A percentile compares a stretch with the other conserved stretches of the same genome.
Evolutionary conservation across 331 rosid genomes (phyloP).

Genomic region (Erythrophleum ivorense): DNA sequence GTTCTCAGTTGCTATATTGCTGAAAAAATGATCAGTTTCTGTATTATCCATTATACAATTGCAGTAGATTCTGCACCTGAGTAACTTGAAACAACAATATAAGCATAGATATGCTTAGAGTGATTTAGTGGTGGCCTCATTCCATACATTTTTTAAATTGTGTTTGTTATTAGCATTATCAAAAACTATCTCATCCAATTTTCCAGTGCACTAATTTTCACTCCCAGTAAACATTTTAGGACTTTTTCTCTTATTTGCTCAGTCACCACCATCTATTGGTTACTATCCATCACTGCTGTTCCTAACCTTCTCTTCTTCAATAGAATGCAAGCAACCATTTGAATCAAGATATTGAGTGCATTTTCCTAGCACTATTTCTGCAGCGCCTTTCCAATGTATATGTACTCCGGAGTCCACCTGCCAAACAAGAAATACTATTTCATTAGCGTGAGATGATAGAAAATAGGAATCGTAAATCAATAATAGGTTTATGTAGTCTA

Average conservation of each 20-base stretch:
- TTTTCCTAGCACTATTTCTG: conserved; percentile 79
- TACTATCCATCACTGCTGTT: neutral
- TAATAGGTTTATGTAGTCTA: conserved; percentile 16
- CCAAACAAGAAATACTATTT: conserved; percentile 34
- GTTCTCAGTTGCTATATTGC: conserved; percentile 18
- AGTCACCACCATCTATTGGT: too few species aligned
- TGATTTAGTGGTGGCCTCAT: conserved; percentile 28
- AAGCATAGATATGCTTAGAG: conserved; percentile 29
- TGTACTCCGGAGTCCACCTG: conserved; percentile 73
- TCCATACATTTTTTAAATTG: conserved; percentile 34
- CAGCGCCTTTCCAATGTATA: conserved; percentile 99
- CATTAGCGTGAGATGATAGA: conserved; percentile 18
- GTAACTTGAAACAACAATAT: conserved; percentile 29
- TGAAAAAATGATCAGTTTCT: conserved; percentile 25
- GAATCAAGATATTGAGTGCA: conserved; percentile 76
- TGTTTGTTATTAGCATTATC: conserved; percentile 31
- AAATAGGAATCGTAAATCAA: conserved; percentile 6
- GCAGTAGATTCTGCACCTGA: conserved; percentile 11
- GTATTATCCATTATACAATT: conserved; percentile 22
- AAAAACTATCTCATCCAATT: conserved; percentile 24
- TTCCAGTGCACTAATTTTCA: conserved; percentile 29
- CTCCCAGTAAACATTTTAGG: conserved; percentile 37
- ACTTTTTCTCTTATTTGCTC: too few species aligned
- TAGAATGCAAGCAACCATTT: conserved; percentile 62
- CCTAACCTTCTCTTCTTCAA: conserved; percentile 73